Evolutionary conservation across 2,329 filamentous ascomycete genomes (phyloP).

Genomic region (Colletotrichum orchidophilum): DNA sequence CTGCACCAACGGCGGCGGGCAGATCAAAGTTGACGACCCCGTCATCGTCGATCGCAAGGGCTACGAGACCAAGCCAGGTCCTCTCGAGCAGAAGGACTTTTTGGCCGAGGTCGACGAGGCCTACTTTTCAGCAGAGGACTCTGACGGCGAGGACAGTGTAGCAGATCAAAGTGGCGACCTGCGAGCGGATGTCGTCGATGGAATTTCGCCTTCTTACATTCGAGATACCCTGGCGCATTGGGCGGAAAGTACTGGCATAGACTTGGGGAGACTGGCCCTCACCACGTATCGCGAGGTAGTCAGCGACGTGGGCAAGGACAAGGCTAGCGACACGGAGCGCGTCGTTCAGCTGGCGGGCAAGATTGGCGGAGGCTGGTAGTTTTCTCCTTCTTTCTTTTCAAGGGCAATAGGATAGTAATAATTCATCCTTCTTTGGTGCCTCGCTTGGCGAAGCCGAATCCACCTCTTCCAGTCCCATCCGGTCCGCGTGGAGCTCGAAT

Average conservation of each 20-base stretch:
- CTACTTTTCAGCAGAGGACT: conserved; percentile 81
- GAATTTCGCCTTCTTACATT: conserved; percentile 73
- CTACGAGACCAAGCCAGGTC: conserved; percentile 66
- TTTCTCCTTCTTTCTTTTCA: neutral
- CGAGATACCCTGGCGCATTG: conserved; percentile 79
- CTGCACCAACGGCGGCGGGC: conserved; percentile 96
- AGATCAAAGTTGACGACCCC: conserved; percentile 90
- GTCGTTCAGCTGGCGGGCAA: conserved; percentile 91
- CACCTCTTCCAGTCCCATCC: conserved; percentile 78
- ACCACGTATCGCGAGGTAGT: conserved; percentile 93
- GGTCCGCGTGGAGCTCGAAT: conserved; percentile 82
- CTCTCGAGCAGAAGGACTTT: conserved; percentile 88
- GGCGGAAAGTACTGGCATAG: conserved; percentile 76
- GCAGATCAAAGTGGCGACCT: conserved; percentile 39
- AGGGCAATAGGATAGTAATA: conserved; percentile 17
- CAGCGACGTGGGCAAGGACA: conserved; percentile 89
- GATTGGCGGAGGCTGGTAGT: conserved; percentile 92
- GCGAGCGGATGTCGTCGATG: conserved; percentile 61
- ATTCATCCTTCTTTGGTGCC: conserved; percentile 63
- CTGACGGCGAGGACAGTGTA: conserved; percentile 44
- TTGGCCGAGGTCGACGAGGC: conserved; percentile 85
- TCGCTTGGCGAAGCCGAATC: conserved; percentile 78
- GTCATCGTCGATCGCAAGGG: conserved; percentile 62
- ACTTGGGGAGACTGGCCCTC: conserved; percentile 76
- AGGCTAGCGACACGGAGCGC: conserved; percentile 75